Percentiles rank a stretch among this genome's conserved stretches.
Conservation (phyloP, 371 early-diverging fungal species). For the Capillidium heterosporum region DNA sequence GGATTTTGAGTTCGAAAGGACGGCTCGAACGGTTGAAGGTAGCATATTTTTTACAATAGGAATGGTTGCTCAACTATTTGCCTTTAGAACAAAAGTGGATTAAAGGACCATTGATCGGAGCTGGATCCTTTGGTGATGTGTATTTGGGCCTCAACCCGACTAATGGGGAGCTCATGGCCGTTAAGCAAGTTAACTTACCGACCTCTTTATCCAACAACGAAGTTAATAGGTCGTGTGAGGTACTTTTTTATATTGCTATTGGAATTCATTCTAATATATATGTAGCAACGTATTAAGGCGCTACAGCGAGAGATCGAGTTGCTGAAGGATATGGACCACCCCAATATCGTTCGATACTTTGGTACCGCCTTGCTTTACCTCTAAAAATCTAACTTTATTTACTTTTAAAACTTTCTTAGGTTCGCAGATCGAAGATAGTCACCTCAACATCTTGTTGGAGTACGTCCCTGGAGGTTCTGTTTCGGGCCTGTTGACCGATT, state of each 20-base stretch:
- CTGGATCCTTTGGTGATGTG: conserved; percentile 95
- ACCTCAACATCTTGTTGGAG: conserved; percentile 89
- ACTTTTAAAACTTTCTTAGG: too few species aligned
- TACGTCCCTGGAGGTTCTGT: conserved; percentile 96
- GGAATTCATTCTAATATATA: too few species aligned
- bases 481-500: conserved; percentile 57
- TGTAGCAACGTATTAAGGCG: conserved; percentile 38
- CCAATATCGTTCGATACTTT: conserved; percentile 87
- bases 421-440: conserved; percentile 54
- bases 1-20: too few species aligned
- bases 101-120: conserved; percentile 79
- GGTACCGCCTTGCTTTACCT: too few species aligned
- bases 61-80: too few species aligned
- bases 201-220: too few species aligned
- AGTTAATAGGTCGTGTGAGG: neutral
- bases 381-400: too few species aligned
- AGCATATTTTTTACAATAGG: too few species aligned
- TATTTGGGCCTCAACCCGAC: conserved; percentile 74
- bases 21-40: too few species aligned
- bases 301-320: conserved; percentile 78
- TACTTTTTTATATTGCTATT: too few species aligned
- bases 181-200: conserved; percentile 89
- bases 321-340: conserved; percentile 75
- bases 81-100: conserved; percentile 32
- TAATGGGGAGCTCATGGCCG: conserved; percentile 86